Conservation (phyloP, 768 basidiomycete genomes). For the Tubosaeta sp. region DNA sequence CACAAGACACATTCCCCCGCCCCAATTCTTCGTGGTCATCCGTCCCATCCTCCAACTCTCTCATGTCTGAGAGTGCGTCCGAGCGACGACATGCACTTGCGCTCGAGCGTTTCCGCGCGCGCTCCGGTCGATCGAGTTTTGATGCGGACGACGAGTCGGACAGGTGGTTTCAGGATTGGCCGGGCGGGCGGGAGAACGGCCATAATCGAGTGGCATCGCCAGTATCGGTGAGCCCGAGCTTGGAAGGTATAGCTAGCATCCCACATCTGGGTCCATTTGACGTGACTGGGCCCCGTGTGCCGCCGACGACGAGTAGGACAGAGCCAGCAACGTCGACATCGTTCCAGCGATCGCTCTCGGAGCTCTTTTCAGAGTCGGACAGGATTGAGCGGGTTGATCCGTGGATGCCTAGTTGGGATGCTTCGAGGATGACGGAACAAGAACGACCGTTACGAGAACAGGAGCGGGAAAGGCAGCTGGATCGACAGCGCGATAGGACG, state of each 20-base stretch:
- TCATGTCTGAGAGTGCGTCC: conserved; percentile 41
- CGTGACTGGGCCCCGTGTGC: neutral
- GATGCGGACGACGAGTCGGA: conserved; percentile 25
- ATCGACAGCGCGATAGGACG: conserved; percentile 15
- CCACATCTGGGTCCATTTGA: conserved; percentile 9
- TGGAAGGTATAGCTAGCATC: conserved; percentile 11
- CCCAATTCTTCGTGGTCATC: conserved; percentile 28
- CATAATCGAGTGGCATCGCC: conserved; percentile 13
- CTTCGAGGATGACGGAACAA: conserved; percentile 8
- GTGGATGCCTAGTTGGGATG: conserved; percentile 20
- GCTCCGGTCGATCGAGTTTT: conserved; percentile 15
- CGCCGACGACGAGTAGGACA: conserved; percentile 2
- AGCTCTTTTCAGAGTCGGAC: conserved; percentile 18
- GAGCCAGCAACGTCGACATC: conserved; percentile 7
- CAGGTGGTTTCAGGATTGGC: conserved; percentile 18
- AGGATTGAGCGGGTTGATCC: conserved; percentile 6
- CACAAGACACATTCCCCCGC: conserved; percentile 17
- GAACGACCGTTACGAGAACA: conserved; percentile 4
- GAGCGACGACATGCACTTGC: conserved; percentile 39
- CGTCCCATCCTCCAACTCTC: conserved; percentile 35
- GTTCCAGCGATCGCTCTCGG: conserved; percentile 21
- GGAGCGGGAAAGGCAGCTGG: conserved; percentile 9
- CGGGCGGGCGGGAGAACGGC: conserved; percentile 8
- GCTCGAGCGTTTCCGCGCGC: conserved; percentile 32
- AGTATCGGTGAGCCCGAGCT: conserved; percentile 7